These are phyloP conservation scores for Colletotrichum shisoi DNA, from an alignment of 2,329 filamentous ascomycete species.

Conservation along the genomic window DNA sequence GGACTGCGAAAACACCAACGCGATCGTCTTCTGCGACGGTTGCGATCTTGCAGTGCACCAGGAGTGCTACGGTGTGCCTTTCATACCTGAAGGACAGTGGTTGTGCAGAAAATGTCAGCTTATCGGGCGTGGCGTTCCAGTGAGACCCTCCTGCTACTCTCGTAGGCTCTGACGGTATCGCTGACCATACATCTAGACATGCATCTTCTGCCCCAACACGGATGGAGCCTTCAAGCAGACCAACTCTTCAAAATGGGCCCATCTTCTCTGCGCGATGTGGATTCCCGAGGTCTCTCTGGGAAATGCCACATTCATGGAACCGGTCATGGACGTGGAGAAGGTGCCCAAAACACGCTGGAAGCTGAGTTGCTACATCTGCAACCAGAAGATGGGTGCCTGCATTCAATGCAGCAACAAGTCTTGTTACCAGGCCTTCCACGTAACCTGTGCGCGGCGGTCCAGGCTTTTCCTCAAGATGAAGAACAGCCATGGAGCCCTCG, in stretches of 20 bases:
- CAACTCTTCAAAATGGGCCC: constrained; percentile 94
- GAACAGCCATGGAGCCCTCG: constrained; percentile 79
- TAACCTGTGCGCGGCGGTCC: constrained; percentile 90
- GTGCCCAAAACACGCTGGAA: constrained; percentile 95
- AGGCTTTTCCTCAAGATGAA: constrained; percentile 96
- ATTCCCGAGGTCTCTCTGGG: constrained; percentile 96
- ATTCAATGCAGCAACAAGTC: constrained; percentile 98
- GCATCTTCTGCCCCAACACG: constrained; percentile 97
- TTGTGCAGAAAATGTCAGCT: constrained; percentile 95
- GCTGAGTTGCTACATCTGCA: constrained; percentile 93
- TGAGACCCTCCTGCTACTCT: constrained; percentile 51
- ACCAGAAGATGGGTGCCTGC: constrained; percentile 96
- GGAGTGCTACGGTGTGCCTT: constrained; percentile 98
- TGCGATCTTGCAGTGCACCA: constrained; percentile 98
- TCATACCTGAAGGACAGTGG: constrained; percentile 99
- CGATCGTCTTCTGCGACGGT: constrained; percentile 98
- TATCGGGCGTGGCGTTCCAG: constrained; percentile 87
- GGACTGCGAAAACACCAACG: constrained; percentile 99
- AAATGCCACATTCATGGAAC: constrained; percentile 97
- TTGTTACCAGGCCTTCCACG: constrained; percentile 96
- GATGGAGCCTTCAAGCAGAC: constrained; percentile 99
- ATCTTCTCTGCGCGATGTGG: constrained; percentile 97
- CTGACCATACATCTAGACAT: constrained; percentile 64
- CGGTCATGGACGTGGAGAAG: constrained; percentile 96
- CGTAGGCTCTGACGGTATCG: background rate